phyloP scores from a whole-genome alignment of 2,329 filamentous ascomycete species.

The Talaromyces marneffei region DNA sequence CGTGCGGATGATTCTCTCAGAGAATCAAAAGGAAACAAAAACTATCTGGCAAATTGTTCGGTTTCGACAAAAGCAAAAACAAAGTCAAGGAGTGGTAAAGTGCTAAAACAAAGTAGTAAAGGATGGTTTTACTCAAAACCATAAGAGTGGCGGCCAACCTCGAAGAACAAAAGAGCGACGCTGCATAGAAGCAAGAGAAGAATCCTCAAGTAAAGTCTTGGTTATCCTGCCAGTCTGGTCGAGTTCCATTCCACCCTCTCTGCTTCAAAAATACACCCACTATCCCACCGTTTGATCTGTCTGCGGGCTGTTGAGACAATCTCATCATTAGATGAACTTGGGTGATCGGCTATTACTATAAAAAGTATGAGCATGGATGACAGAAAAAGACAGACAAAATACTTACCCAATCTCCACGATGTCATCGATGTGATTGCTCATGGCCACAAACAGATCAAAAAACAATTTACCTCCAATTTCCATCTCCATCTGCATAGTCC shows the following conservation, averaged over 20 bases:
- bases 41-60: constrained; percentile 24
- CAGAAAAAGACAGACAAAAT: constrained; percentile 25
- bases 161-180: constrained; percentile 5
- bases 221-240: constrained; percentile 35
- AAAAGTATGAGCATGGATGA: constrained; percentile 19
- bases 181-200: constrained; percentile 6
- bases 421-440: constrained; percentile 98
- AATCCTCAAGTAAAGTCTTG: constrained; percentile 16
- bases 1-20: constrained; percentile 28
- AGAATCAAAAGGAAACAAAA: constrained; percentile 21
- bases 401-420: constrained; percentile 76
- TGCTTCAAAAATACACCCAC: constrained; percentile 23
- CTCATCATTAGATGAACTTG: constrained; percentile 45
- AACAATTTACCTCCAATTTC: constrained; percentile 90
- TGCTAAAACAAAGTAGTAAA: not conserved
- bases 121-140: constrained; percentile 10
- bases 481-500: constrained; percentile 99
- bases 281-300: constrained; percentile 27
- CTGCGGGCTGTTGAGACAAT: constrained; percentile 20
- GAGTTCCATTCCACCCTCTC: constrained; percentile 20
- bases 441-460: constrained; percentile 96
- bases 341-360: constrained; percentile 48
- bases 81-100: constrained; percentile 27
- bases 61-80: constrained; percentile 2
- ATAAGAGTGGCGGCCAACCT: constrained; percentile 6